A percentile compares a stretch with the other conserved stretches of the same genome.
Conservation (phyloP, 108 stramenopile genomes). For the Parietichytrium sp. region DNA sequence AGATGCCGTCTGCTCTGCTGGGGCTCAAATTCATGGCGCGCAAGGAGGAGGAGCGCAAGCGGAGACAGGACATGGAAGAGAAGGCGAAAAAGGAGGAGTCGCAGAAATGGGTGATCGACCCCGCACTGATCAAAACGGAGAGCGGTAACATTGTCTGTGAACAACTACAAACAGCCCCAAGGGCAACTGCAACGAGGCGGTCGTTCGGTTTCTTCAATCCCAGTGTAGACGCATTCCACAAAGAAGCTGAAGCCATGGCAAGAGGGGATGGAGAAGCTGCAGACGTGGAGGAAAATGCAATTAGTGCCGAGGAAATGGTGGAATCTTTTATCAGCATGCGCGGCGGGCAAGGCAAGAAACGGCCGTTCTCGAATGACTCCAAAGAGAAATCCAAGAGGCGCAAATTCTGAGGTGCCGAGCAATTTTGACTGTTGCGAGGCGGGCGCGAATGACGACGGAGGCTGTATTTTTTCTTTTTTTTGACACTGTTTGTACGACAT, state of each 20-base stretch:
- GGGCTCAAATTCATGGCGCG: background rate
- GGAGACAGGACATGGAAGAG: background rate
- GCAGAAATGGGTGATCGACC: slow-evolving; percentile 34
- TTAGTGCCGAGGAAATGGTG: background rate
- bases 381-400: background rate
- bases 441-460: background rate
- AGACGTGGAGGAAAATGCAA: background rate
- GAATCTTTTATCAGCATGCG: background rate
- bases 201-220: slow-evolving; percentile 22
- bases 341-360: too few species aligned
- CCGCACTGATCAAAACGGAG: background rate
- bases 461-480: background rate
- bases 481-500: background rate
- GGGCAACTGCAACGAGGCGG: background rate
- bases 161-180: background rate
- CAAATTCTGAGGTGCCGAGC: background rate
- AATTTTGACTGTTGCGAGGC: background rate
- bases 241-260: background rate
- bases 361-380: background rate
- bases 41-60: background rate
- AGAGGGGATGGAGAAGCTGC: background rate
- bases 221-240: background rate
- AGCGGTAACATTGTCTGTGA: slow-evolving; percentile 27
- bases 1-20: background rate
- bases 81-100: background rate